Conservation (phyloP, 257 asterid species). For the Oldenlandia corymbosa region DNA sequence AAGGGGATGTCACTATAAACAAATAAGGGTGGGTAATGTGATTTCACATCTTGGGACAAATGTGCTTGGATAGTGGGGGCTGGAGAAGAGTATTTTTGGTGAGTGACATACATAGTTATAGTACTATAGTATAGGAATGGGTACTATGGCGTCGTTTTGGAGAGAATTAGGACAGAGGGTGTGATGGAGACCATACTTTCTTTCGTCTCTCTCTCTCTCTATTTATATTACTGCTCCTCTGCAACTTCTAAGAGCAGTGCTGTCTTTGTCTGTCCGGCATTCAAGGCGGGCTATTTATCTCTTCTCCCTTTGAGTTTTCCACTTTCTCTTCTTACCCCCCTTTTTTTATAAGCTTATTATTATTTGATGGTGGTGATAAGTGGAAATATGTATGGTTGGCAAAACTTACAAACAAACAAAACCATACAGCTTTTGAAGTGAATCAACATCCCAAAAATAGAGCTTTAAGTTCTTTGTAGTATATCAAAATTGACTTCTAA, state of each 20-base stretch:
- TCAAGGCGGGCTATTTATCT: slow-evolving; percentile 39
- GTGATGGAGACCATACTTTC: slow-evolving; percentile 39
- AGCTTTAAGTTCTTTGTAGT: too few species aligned
- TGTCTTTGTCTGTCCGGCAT: slow-evolving; percentile 51
- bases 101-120: not conserved
- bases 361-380: too few species aligned
- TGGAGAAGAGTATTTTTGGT: not conserved
- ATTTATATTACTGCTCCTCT: slow-evolving; percentile 24
- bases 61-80: too few species aligned
- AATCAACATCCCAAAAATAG: too few species aligned
- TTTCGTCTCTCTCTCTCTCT: not conserved
- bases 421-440: too few species aligned
- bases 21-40: too few species aligned
- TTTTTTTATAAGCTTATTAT: not conserved
- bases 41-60: too few species aligned
- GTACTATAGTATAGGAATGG: too few species aligned
- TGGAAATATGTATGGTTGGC: too few species aligned
- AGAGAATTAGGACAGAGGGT: slow-evolving; percentile 23
- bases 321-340: slow-evolving; percentile 1
- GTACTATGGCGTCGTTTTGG: slow-evolving; percentile 17
- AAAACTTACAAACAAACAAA: too few species aligned
- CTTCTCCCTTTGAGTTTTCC: not conserved
- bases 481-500: too few species aligned
- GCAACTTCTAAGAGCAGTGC: slow-evolving; percentile 22
- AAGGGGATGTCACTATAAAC: too few species aligned